Percentiles rank a stretch among this genome's conserved stretches.
These are phyloP conservation scores for Teratosphaeria pseudoeucalypti DNA, from an alignment of 2,329 filamentous ascomycete species.

Conservation along the genomic window DNA sequence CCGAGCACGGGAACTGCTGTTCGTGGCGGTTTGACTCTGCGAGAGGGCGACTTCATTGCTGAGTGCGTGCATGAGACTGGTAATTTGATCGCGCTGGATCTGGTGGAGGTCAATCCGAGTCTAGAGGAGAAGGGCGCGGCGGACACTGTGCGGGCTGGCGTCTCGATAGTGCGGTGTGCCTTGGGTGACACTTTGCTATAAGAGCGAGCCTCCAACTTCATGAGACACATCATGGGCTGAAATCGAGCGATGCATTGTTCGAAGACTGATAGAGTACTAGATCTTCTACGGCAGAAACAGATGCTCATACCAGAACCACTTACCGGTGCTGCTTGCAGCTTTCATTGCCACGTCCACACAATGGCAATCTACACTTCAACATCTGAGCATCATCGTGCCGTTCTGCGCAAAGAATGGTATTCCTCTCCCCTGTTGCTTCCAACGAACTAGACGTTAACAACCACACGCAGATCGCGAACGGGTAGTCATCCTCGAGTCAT, in stretches of 20 bases:
- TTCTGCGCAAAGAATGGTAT: too few relatives aligned
- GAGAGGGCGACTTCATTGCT: conserved; percentile 95
- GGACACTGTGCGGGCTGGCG: conserved; percentile 83
- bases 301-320: not conserved
- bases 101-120: conserved; percentile 46
- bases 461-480: too few relatives aligned
- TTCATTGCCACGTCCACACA: too few relatives aligned
- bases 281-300: not conserved
- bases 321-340: too few relatives aligned
- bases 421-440: too few relatives aligned
- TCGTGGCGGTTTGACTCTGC: conserved; percentile 79
- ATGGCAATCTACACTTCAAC: too few relatives aligned
- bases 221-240: not conserved
- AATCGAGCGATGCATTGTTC: not conserved
- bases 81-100: conserved; percentile 46
- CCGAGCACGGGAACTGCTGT: conserved; percentile 94
- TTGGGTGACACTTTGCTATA: conserved; percentile 83
- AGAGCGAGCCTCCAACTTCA: not conserved
- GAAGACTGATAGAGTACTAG: not conserved
- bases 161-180: conserved; percentile 82
- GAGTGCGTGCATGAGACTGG: conserved; percentile 52
- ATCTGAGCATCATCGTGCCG: too few relatives aligned
- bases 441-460: too few relatives aligned
- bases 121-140: conserved; percentile 50
- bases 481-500: too few relatives aligned